Conservation (phyloP, 805 yeast species). For the Candida sithepensis region DNA sequence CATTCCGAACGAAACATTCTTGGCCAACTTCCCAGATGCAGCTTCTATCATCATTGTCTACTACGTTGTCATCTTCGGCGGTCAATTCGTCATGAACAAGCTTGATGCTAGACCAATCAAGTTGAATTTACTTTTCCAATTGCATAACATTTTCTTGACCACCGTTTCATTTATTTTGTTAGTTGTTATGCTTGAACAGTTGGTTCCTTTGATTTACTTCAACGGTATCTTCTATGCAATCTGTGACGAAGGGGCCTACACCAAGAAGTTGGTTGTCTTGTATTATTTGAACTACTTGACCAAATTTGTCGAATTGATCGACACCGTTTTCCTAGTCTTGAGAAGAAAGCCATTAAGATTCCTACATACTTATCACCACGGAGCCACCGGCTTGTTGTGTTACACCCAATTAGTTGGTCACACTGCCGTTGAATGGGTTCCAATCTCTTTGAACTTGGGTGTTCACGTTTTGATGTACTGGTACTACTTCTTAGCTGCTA, state of each 20-base stretch:
- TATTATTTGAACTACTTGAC: constrained; percentile 91
- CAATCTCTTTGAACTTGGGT: constrained; percentile 79
- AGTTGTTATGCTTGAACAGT: constrained; percentile 75
- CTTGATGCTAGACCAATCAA: constrained; percentile 61
- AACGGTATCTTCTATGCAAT: constrained; percentile 84
- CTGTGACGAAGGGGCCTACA: constrained; percentile 76
- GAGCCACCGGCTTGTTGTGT: constrained; percentile 94
- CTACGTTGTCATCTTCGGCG: constrained; percentile 82
- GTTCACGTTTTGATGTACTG: constrained; percentile 98
- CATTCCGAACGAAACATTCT: constrained; percentile 58
- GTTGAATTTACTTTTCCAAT: constrained; percentile 72
- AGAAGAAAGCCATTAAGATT: constrained; percentile 90
- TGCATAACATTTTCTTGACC: constrained; percentile 80
- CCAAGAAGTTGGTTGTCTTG: constrained; percentile 74
- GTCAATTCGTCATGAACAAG: constrained; percentile 57
- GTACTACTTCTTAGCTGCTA: constrained; percentile 90
- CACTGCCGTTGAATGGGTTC: constrained; percentile 94
- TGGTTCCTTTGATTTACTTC: constrained; percentile 67
- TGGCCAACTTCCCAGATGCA: constrained; percentile 61
- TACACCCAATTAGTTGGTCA: constrained; percentile 88
- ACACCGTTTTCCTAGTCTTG: constrained; percentile 86
- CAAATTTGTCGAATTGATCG: constrained; percentile 84
- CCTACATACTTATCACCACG: constrained; percentile 95
- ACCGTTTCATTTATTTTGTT: constrained; percentile 61
- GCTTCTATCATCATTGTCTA: constrained; percentile 54